Evolutionary conservation across 495 filamentous ascomycete species (phyloP), one percentile per base, ranked within the genome.

Genomic region (Aspergillus asperescens): DNA sequence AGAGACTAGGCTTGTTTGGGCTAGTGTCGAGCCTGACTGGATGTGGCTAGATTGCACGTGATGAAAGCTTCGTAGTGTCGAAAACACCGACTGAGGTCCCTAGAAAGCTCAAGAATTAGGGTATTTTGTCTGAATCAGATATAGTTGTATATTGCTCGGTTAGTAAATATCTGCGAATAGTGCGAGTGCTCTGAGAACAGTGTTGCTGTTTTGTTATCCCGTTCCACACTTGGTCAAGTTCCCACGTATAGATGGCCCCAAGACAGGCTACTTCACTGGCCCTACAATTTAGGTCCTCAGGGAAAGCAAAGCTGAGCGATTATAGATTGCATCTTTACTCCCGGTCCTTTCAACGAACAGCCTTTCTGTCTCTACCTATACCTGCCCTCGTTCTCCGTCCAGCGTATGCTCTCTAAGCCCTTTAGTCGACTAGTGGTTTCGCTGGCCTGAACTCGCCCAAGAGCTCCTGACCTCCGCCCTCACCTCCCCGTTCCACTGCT

Each of bases 1-100:
- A 42, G 51, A 48, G 62, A 64, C 73, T 76, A 76, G 54, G 32
- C 73, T 47, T 1, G n/a, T 59, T 69, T 51, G 18, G n/a, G 41
- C 18, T 43, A 27, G 24, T 16, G 5, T 5, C 16, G 8, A 18
- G 7, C 37, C 12, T 40, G 37, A 18, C 37, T n/a, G 9, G 6
- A 32, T 40, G 23, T 22, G 38, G 43, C 10, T 32, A 32, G 43
- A 6, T 3, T 38, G 18, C 35, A 32, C 27, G 35, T 46, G 35
- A 47, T 35, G 15, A 16, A 2, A 15, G 15, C 6, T 16, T n/a
- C n/a, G n/a, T n/a, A n/a, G n/a, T n/a, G n/a, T n/a, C n/a, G n/a
- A n/a, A n/a, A n/a, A n/a, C n/a, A n/a, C n/a, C n/a, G n/a, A n/a
- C n/a, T n/a, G n/a, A n/a, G n/a, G n/a, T n/a, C n/a, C n/a, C 32